A percentile compares a stretch with the other conserved stretches of the same genome.
Conservation (phyloP, 345 rosid species). For the Boechera stricta region DNA sequence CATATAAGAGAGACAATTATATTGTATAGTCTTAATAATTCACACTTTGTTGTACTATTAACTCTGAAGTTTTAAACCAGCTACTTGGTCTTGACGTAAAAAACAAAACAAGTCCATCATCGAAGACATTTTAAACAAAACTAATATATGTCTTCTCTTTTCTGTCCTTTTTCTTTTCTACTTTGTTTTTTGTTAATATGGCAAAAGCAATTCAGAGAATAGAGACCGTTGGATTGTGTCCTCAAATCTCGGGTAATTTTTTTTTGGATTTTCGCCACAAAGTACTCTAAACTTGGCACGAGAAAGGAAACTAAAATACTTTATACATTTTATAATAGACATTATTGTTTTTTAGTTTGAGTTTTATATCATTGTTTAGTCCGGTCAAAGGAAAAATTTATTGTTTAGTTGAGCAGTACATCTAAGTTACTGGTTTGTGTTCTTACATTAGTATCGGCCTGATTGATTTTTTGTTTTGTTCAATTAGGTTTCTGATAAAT, state of each 20-base stretch:
- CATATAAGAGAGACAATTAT: constrained; percentile 25
- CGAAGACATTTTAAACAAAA: constrained; percentile 34
- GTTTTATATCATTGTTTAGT: background rate
- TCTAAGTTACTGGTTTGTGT: no score
- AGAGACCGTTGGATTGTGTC: constrained; percentile 36
- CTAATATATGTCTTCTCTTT: constrained; percentile 41
- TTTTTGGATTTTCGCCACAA: constrained; percentile 24
- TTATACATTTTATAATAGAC: background rate
- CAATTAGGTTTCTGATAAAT: no score
- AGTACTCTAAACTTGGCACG: constrained; percentile 22
- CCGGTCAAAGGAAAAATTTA: background rate
- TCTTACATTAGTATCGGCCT: no score
- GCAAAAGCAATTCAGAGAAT: constrained; percentile 22
- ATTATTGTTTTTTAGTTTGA: background rate
- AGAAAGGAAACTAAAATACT: constrained; percentile 19
- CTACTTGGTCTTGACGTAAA: constrained; percentile 38
- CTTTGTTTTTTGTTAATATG: background rate
- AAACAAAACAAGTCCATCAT: constrained; percentile 42
- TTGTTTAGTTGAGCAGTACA: background rate
- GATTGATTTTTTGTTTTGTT: no score
- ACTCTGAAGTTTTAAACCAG: constrained; percentile 37
- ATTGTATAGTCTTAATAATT: constrained; percentile 30
- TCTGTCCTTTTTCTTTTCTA: constrained; percentile 36
- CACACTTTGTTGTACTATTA: constrained; percentile 36
- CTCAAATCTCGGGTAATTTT: background rate